Evolutionary conservation across 139 green algal species (phyloP).

Genomic region (Tetradesmus lagerheimii): DNA sequence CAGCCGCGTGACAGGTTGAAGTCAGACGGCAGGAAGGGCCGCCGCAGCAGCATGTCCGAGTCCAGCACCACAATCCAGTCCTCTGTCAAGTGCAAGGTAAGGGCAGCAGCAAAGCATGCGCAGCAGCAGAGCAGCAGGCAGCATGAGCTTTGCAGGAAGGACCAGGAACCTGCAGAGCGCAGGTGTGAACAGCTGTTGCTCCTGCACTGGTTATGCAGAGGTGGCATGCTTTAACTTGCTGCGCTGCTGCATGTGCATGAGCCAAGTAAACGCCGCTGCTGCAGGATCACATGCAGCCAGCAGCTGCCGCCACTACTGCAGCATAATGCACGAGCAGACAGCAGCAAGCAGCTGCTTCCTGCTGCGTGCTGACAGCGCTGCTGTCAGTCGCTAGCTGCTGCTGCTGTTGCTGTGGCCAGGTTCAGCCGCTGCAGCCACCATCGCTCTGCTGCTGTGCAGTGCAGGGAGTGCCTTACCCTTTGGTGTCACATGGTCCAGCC

Average conservation of each 20-base stretch:
- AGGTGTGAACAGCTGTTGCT: not conserved
- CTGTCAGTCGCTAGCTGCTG: not conserved
- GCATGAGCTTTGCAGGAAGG: no score
- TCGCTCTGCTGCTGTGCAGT: not conserved
- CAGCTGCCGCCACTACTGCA: not conserved
- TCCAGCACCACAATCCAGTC: slow-evolving; percentile 72
- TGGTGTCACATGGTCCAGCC: slow-evolving; percentile 63
- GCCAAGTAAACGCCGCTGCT: not conserved
- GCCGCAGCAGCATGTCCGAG: slow-evolving; percentile 64
- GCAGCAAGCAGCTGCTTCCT: no score
- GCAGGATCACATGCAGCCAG: not conserved
- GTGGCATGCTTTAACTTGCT: no score
- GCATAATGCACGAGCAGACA: no score
- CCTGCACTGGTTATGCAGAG: no score
- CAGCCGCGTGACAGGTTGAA: slow-evolving; percentile 54
- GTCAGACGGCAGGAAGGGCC: slow-evolving; percentile 61
- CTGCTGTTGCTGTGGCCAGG: slow-evolving; percentile 10
- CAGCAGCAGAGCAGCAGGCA: no score
- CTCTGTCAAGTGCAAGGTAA: slow-evolving; percentile 42
- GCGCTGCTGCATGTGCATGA: no score
- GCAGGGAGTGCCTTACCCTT: not conserved
- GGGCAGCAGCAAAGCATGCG: no score
- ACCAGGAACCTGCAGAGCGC: not conserved
- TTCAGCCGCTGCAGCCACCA: not conserved
- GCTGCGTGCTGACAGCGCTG: no score